phyloP scores from a whole-genome alignment of 257 asterid species.

The Jasminum sambac region DNA sequence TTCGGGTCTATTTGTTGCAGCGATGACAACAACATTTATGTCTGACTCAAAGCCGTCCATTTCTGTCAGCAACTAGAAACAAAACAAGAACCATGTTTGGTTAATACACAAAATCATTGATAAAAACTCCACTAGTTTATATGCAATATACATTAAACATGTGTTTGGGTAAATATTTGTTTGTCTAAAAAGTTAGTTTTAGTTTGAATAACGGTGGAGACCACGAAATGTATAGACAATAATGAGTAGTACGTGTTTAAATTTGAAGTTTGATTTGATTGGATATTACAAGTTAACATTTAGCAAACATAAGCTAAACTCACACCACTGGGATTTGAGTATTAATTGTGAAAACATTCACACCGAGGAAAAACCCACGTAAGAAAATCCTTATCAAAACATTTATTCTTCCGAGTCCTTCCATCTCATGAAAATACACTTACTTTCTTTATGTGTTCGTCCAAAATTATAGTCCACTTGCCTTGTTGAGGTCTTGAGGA shows the following conservation, averaged over 20 bases:
- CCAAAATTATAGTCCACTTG: too few relatives aligned
- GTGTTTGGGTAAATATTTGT: too few relatives aligned
- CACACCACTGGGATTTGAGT: background rate
- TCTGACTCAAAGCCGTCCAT: slow-evolving; percentile 95
- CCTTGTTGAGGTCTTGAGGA: too few relatives aligned
- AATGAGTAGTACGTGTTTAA: too few relatives aligned
- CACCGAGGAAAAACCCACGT: background rate
- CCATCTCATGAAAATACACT: too few relatives aligned
- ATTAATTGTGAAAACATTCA: background rate
- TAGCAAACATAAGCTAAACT: background rate
- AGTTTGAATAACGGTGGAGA: too few relatives aligned
- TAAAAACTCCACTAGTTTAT: background rate
- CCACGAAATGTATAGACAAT: too few relatives aligned
- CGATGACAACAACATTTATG: slow-evolving; percentile 71
- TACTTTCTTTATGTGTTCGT: too few relatives aligned
- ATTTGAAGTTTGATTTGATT: too few relatives aligned
- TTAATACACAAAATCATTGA: background rate
- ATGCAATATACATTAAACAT: background rate
- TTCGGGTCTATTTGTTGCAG: slow-evolving; percentile 97
- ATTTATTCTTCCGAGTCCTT: background rate
- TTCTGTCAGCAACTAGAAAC: slow-evolving; percentile 86
- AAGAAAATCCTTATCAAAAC: background rate
- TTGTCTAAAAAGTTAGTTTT: too few relatives aligned
- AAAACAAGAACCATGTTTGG: slow-evolving; percentile 8
- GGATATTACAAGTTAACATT: too few relatives aligned